phyloP scores from a whole-genome alignment of 805 yeast species.

The Zygoascus flipseniorum region DNA sequence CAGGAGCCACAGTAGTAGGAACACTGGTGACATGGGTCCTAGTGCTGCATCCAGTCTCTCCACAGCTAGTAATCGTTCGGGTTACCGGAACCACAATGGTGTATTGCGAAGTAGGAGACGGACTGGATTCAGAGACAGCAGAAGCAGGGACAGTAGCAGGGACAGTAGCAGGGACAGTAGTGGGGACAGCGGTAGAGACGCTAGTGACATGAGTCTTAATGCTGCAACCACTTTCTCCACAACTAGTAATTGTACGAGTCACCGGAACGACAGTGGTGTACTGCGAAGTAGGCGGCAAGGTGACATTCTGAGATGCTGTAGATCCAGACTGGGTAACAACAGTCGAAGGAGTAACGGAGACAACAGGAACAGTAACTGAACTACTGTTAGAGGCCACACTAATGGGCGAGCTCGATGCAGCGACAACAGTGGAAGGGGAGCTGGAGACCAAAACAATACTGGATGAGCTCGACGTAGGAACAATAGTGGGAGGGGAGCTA shows the following conservation, averaged over 20 bases:
- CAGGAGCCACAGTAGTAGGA: not conserved
- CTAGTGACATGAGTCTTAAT: not conserved
- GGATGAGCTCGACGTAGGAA: too few species aligned
- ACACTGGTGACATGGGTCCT: not conserved
- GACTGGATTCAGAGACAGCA: not conserved
- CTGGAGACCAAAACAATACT: too few species aligned
- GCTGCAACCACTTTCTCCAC: not conserved
- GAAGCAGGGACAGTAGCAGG: conserved; percentile 1
- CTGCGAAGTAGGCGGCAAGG: not conserved
- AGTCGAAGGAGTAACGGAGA: too few species aligned
- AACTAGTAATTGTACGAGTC: not conserved
- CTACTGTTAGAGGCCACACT: too few species aligned
- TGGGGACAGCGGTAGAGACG: not conserved
- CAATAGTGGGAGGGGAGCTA: too few species aligned
- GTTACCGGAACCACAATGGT: conserved; percentile 1
- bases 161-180: not conserved
- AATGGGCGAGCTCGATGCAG: not conserved
- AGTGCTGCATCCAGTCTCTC: not conserved
- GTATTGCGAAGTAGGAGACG: not conserved
- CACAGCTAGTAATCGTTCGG: not conserved
- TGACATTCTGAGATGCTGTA: not conserved
- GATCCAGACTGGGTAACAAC: too few species aligned
- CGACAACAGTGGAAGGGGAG: too few species aligned
- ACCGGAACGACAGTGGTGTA: not conserved
- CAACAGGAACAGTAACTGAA: too few species aligned